These are phyloP conservation scores for Crithidia fasciculata DNA, from an alignment of 208 protist genomes.

Conservation along the genomic window DNA sequence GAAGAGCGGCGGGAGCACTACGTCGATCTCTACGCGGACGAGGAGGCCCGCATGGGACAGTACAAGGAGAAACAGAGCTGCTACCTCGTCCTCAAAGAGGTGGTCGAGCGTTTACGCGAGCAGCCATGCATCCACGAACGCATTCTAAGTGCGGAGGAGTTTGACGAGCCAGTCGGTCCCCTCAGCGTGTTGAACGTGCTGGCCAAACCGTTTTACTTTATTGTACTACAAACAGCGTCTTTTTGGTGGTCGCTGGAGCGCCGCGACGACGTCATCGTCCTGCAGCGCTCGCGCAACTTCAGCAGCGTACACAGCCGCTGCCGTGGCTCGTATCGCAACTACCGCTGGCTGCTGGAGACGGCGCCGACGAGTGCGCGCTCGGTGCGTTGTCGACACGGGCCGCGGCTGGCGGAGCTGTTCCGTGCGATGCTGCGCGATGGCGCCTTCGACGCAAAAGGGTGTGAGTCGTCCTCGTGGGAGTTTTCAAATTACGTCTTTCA, in stretches of 20 bases:
- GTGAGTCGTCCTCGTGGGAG: slow-evolving; percentile 31
- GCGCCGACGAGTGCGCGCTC: slow-evolving; percentile 34
- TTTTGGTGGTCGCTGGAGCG: slow-evolving; percentile 72
- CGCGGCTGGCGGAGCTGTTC: slow-evolving; percentile 22
- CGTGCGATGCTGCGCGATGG: slow-evolving; percentile 25
- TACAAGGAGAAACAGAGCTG: slow-evolving; percentile 44
- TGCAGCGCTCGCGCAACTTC: slow-evolving; percentile 63
- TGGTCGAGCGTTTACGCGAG: slow-evolving; percentile 49
- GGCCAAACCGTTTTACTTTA: slow-evolving; percentile 37
- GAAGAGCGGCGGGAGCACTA: slow-evolving; percentile 50
- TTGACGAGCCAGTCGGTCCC: slow-evolving; percentile 38
- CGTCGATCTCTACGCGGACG: slow-evolving; percentile 60
- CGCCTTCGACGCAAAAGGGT: slow-evolving; percentile 33
- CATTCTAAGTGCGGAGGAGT: slow-evolving; percentile 48
- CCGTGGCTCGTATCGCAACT: slow-evolving; percentile 48
- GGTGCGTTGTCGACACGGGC: slow-evolving; percentile 17
- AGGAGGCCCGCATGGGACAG: slow-evolving; percentile 29
- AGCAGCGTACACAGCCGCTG: slow-evolving; percentile 58
- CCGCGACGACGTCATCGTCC: slow-evolving; percentile 44
- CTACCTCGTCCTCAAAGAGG: slow-evolving; percentile 40
- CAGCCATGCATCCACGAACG: slow-evolving; percentile 44
- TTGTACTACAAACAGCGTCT: slow-evolving; percentile 52
- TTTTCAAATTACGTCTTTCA: slow-evolving; percentile 39
- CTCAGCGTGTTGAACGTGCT: slow-evolving; percentile 32
- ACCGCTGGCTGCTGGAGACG: slow-evolving; percentile 40